These are phyloP conservation scores for Schizonepeta tenuifolia DNA, from an alignment of 257 asterid genomes.

Conservation along the genomic window DNA sequence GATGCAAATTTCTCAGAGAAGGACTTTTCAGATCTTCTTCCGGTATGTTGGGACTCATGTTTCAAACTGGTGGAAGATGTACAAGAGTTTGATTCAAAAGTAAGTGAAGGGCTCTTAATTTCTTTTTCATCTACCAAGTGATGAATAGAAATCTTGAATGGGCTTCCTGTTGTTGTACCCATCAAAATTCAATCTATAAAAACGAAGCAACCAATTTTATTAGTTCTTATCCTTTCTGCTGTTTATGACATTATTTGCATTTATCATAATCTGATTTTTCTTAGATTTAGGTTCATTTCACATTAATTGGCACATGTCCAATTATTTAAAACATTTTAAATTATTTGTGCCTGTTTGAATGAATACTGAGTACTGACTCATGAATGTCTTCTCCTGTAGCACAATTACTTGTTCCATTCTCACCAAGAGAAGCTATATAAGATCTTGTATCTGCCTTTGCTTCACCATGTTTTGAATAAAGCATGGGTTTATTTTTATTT, in stretches of 20 bases:
- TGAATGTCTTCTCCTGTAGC: not conserved
- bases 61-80: constrained; percentile 90
- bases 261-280: constrained; percentile 3
- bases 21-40: constrained; percentile 85
- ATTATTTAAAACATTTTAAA: not conserved
- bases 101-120: constrained; percentile 34
- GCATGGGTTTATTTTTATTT: not conserved
- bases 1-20: constrained; percentile 91
- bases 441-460: not conserved
- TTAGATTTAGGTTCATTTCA: constrained; percentile 15
- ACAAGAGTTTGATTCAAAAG: constrained; percentile 96
- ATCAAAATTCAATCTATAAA: constrained; percentile 8
- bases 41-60: constrained; percentile 86
- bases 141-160: constrained; percentile 9
- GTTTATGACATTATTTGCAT: not conserved
- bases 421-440: not conserved
- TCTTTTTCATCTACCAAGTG: constrained; percentile 1
- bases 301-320: not conserved
- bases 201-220: not conserved
- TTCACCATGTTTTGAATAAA: not conserved
- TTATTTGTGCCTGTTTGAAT: not conserved
- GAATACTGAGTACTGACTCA: constrained; percentile 2
- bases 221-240: not conserved
- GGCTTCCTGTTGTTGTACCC: constrained; percentile 21
- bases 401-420: not conserved